phyloP scores from a whole-genome alignment of 768 basidiomycete species.

The Panus rudis region DNA sequence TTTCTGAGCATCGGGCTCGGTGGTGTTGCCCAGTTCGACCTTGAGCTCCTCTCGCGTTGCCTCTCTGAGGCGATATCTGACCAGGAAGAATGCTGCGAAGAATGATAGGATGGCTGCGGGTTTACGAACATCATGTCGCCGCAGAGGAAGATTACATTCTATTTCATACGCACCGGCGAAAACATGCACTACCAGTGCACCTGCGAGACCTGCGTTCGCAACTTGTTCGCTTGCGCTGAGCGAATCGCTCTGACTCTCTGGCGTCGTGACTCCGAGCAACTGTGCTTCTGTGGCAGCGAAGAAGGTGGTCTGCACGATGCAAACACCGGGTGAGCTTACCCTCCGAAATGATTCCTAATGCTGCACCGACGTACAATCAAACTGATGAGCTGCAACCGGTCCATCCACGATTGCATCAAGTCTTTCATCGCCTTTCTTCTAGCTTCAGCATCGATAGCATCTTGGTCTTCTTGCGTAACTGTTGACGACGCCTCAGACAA shows the following conservation, averaged over 20 bases:
- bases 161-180: slow-evolving; percentile 40
- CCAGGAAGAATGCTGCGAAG: slow-evolving; percentile 47
- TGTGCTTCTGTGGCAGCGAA: slow-evolving; percentile 52
- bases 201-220: slow-evolving; percentile 39
- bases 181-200: slow-evolving; percentile 44
- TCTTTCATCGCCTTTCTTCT: slow-evolving; percentile 40
- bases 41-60: slow-evolving; percentile 42
- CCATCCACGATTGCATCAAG: slow-evolving; percentile 56
- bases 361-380: slow-evolving; percentile 39
- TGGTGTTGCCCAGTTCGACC: slow-evolving; percentile 23
- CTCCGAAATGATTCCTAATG: neutral
- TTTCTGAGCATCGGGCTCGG: slow-evolving; percentile 4
- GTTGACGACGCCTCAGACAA: no score
- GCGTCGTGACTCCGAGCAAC: slow-evolving; percentile 37
- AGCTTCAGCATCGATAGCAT: slow-evolving; percentile 39
- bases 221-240: neutral
- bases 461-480: slow-evolving; percentile 45
- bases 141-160: neutral
- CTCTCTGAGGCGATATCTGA: slow-evolving; percentile 47
- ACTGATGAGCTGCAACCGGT: slow-evolving; percentile 52
- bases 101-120: slow-evolving; percentile 38
- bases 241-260: slow-evolving; percentile 9
- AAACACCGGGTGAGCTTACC: neutral
- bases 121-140: neutral
- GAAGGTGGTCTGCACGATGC: slow-evolving; percentile 44